Base-by-base conservation (phyloP, 2,329 filamentous ascomycete species). In the Ilyonectria destructans region DNA sequence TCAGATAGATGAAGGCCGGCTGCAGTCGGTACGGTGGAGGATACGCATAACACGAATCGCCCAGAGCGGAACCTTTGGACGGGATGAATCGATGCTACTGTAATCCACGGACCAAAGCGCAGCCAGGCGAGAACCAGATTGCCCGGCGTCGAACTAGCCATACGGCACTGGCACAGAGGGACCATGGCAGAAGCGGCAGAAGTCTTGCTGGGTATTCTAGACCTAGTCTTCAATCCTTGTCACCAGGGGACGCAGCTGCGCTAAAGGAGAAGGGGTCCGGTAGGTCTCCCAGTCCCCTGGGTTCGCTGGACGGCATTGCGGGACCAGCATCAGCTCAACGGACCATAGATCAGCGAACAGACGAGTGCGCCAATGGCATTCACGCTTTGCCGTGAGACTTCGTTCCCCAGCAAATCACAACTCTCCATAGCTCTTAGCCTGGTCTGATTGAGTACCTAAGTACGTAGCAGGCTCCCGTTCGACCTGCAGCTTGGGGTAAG, bases 401-500 rank as follows among this genome's bases (percentile, higher is more conserved):
- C 67, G 66, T 67, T 62, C 55, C 57, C 17, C 29, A 60, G 26
- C 71, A 59, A 74, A 75, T 67, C 62, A 51, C 48, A 26, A 58
- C 48, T 33, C 49, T 23, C 56, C 29, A 45, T 58, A 15, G n/a
- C 23, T 35, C 56, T 66, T 68, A 46, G 59, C 54, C 69, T 68
- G 64, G 58, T 31, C 59, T 67, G 65, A 69, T 45, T 61, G 54
- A 60, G 9, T 17, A 21, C 49, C 1, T 23, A 46, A 19, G 9
- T 19, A 19, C 12, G 35, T 64, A 57, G 49, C 62, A 63, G 62
- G 37, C 54, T 62, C 31, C 62, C 58, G 54, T 71, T 64, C 63
- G 55, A 69, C 68, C 70, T 73, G 58, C 60, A 69, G 64, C 67
- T 68, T 72, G 60, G 65, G 70, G 67, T 65, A 74, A 73, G 67